A percentile compares a stretch with the other conserved stretches of the same genome.
phyloP scores from a whole-genome alignment of 2,329 filamentous ascomycete species.

The Venturia aucupariae region DNA sequence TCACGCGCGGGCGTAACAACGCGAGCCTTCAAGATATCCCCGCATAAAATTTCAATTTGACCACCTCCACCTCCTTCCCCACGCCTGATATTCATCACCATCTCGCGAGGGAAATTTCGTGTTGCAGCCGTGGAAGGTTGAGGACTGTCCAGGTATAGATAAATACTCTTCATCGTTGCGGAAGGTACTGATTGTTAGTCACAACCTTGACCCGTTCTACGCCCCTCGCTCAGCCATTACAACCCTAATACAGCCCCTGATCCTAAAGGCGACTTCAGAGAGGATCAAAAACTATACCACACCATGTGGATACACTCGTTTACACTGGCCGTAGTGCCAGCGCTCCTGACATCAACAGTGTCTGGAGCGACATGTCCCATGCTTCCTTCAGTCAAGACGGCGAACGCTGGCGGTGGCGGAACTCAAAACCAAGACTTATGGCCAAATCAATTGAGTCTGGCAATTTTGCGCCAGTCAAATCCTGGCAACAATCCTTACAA shows the following conservation, averaged over 20 bases:
- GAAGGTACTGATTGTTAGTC: neutral
- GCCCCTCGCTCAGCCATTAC: neutral
- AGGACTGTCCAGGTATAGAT: neutral
- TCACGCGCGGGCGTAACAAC: too few species aligned
- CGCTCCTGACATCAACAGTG: neutral
- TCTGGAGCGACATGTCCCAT: neutral
- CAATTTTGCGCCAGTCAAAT: slow-evolving; percentile 64
- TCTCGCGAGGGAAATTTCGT: neutral
- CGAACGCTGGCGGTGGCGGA: slow-evolving; percentile 46
- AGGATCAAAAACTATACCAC: neutral
- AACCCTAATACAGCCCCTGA: neutral
- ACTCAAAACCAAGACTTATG: slow-evolving; percentile 64
- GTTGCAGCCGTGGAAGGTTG: neutral
- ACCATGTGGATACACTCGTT: neutral
- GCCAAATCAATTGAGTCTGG: slow-evolving; percentile 58
- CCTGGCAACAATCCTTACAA: slow-evolving; percentile 52
- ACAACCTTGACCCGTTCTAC: neutral
- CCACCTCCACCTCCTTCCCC: neutral
- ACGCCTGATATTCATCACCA: neutral
- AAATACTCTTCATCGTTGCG: neutral
- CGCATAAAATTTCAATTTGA: too few species aligned
- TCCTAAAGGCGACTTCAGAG: neutral
- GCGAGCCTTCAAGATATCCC: too few species aligned
- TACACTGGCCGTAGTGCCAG: neutral
- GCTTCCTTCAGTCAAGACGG: slow-evolving; percentile 21